Evolutionary conservation across 176 grass and related monocot genomes (phyloP).

Genomic region (Poa pratensis): DNA sequence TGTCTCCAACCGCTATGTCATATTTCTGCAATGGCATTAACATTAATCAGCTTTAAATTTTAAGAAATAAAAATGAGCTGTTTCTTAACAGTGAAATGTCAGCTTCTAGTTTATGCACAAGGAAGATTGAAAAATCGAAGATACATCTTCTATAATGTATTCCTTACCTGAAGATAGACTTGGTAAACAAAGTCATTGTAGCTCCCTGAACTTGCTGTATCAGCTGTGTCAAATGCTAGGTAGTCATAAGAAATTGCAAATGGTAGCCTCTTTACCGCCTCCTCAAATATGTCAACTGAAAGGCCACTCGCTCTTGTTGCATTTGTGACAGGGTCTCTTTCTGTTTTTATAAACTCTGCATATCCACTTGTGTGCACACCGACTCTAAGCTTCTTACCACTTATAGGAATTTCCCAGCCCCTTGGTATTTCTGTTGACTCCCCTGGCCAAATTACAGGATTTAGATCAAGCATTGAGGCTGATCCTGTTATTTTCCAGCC

Average conservation of each 20-base stretch:
- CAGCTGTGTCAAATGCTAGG: slow-evolving; percentile 1
- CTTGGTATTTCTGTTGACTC: slow-evolving; percentile 43
- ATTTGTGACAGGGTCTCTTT: slow-evolving; percentile 36
- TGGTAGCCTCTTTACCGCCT: slow-evolving; percentile 38
- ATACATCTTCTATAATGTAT: not conserved
- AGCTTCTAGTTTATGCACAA: not conserved
- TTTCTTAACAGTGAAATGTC: not conserved
- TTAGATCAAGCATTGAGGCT: slow-evolving; percentile 14
- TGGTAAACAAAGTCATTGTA: slow-evolving; percentile 49
- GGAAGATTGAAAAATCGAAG: not conserved
- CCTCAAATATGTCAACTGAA: slow-evolving; percentile 48
- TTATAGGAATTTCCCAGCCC: slow-evolving; percentile 47
- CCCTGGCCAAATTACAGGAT: slow-evolving; percentile 54
- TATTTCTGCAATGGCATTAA: slow-evolving; percentile 21
- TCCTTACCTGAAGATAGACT: slow-evolving; percentile 47
- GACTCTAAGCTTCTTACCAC: slow-evolving; percentile 39
- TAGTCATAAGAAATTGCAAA: slow-evolving; percentile 48
- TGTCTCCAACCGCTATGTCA: slow-evolving; percentile 50
- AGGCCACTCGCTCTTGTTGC: slow-evolving; percentile 18
- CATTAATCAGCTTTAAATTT: slow-evolving; percentile 13
- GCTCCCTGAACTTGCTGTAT: slow-evolving; percentile 2
- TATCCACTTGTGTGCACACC: slow-evolving; percentile 30
- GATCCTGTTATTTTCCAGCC: not conserved
- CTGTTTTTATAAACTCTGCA: slow-evolving; percentile 30
- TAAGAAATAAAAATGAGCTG: slow-evolving; percentile 17